Base-by-base conservation (phyloP, 2,329 filamentous ascomycete species). In the Aspergillus chevalieri region DNA sequence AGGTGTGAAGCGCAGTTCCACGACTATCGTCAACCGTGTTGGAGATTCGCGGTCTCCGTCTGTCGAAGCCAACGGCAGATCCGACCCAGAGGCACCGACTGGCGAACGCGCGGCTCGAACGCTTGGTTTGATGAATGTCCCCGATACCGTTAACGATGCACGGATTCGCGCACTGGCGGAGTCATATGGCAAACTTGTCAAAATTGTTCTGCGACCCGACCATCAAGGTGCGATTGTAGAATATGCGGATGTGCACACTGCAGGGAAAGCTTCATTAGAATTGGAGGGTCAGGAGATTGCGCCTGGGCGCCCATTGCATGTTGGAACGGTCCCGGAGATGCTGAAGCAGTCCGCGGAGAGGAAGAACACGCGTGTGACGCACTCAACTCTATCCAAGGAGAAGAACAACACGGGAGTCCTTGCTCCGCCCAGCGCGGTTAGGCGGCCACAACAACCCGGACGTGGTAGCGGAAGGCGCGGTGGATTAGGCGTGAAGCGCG, bases 111-210 rank as follows among this genome's bases (percentile, higher is more conserved):
- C 75, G 26, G 81, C 84, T 45, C 84, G 89, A 47, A 93, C 88
- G 1, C 78, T 97, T 45, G 86, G 85, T 8, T 74, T 98, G 24
- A 81, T 96, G 70, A 86, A 91, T 54, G 75, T 98, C 1, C 89
- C 93, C 0, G 93, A 97, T 63, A 97, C 91, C 0, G 82, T 97
- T 61, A 96, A 94, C 56, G 89, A 95, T 61, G 83, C 87, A 1
- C 88, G 91, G 26, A 82, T 98, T 48, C 82, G 82, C 42, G 78
- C 83, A 0, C 74, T 94, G 2, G 83, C 87, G 7, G 85, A 89
- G 58, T 78, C 82, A 1, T 78, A 84, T 42, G 90, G 89, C 0
- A 69, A 78, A 1, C 77, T 96, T 21, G 77, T 84, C 55, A 92
- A 91, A 66, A 77, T 97, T 3, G 78, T 86, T 10, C 77, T 96